A percentile compares a stretch with the other conserved stretches of the same genome.
These are phyloP conservation scores for Berkeleyomyces basicola DNA, from an alignment of 2,329 filamentous ascomycete species.

Conservation along the genomic window DNA sequence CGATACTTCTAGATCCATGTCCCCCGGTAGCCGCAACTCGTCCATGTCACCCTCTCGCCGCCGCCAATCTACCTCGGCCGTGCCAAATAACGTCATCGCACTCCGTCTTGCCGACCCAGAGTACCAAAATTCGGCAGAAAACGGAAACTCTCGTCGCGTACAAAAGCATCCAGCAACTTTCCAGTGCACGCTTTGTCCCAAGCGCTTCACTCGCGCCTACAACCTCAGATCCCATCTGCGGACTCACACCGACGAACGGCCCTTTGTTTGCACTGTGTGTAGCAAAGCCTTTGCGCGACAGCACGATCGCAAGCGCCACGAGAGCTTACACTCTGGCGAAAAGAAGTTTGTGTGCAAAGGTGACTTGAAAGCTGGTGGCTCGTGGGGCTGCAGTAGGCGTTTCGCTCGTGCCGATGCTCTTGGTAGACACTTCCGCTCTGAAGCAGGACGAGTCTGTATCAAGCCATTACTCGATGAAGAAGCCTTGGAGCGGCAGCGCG, in stretches of 20 bases:
- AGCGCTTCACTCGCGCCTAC: slow-evolving; percentile 90
- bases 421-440: slow-evolving; percentile 84
- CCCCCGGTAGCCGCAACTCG: slow-evolving; percentile 38
- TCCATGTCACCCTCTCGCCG: slow-evolving; percentile 23
- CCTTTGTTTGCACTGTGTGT: slow-evolving; percentile 93
- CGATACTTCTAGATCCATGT: slow-evolving; percentile 38
- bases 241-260: slow-evolving; percentile 92
- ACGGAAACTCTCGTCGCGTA: slow-evolving; percentile 56
- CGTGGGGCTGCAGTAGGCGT: slow-evolving; percentile 84
- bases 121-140: slow-evolving; percentile 49
- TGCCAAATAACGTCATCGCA: slow-evolving; percentile 55
- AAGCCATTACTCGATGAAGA: slow-evolving; percentile 95
- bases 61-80: slow-evolving; percentile 47
- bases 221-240: slow-evolving; percentile 89
- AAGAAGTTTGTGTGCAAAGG: slow-evolving; percentile 98
- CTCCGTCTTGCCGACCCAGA: slow-evolving; percentile 79
- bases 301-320: slow-evolving; percentile 92
- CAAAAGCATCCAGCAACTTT: slow-evolving; percentile 98
- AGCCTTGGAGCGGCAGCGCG: slow-evolving; percentile 61
- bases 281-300: slow-evolving; percentile 95
- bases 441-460: slow-evolving; percentile 91
- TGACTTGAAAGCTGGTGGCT: slow-evolving; percentile 62
- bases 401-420: slow-evolving; percentile 93
- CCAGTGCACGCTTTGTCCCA: slow-evolving; percentile 83
- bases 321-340: slow-evolving; percentile 88